Evolutionary conservation across 495 filamentous ascomycete genomes (phyloP).

Genomic region (Penicillium mononematosum): DNA sequence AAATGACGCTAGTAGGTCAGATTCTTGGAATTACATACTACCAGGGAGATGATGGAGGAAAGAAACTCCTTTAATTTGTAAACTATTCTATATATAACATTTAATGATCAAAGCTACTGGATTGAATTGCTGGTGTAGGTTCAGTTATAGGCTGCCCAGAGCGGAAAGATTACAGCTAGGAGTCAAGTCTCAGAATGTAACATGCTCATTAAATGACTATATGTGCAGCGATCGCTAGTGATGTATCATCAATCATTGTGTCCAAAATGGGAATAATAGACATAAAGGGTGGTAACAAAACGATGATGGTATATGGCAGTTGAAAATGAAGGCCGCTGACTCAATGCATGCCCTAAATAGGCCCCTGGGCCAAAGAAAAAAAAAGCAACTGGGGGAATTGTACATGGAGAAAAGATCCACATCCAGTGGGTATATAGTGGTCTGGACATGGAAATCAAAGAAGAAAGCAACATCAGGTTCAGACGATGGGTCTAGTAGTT

Average conservation of each 20-base stretch:
- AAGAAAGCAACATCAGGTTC: slow-evolving; percentile 8
- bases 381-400: background rate
- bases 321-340: slow-evolving; percentile 13
- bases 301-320: slow-evolving; percentile 27
- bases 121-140: background rate
- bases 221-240: background rate
- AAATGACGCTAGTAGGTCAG: too few relatives aligned
- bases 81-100: background rate
- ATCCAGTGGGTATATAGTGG: slow-evolving; percentile 21
- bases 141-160: background rate
- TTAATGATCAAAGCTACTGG: background rate
- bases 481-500: background rate
- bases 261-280: slow-evolving; percentile 21
- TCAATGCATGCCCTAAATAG: background rate
- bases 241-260: slow-evolving; percentile 31
- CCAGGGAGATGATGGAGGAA: too few relatives aligned
- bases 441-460: slow-evolving; percentile 3
- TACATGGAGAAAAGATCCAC: slow-evolving; percentile 3
- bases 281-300: slow-evolving; percentile 16
- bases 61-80: too few relatives aligned
- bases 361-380: background rate
- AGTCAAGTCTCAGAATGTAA: background rate
- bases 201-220: background rate
- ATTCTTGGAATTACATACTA: too few relatives aligned
- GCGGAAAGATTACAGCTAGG: background rate